Conservation (phyloP, 305 asterid genomes). For the Fraxinus sp. region DNA sequence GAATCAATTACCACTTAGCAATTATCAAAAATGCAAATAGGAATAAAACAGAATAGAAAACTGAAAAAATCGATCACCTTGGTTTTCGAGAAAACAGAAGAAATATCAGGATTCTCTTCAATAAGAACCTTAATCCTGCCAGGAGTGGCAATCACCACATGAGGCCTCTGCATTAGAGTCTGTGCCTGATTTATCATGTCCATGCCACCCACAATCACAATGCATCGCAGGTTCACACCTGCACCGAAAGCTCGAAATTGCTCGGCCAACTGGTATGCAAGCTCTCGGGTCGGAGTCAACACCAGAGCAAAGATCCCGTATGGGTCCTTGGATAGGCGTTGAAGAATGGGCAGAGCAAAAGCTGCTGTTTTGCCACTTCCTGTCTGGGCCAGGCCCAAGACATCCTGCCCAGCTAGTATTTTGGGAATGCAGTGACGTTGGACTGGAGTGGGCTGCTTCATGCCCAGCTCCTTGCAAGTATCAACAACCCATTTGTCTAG, state of each 20-base stretch:
- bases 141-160: constrained; percentile 90
- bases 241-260: constrained; percentile 90
- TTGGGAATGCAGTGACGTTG: constrained; percentile 87
- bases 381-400: constrained; percentile 84
- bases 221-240: constrained; percentile 64
- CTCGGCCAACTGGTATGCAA: constrained; percentile 87
- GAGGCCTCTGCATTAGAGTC: constrained; percentile 68
- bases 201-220: constrained; percentile 88
- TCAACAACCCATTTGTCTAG: constrained; percentile 74
- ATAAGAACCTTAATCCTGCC: constrained; percentile 92
- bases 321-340: constrained; percentile 66
- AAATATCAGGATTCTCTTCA: constrained; percentile 71
- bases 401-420: constrained; percentile 79
- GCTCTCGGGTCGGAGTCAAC: constrained; percentile 86
- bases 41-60: not conserved
- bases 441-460: constrained; percentile 86
- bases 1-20: not conserved
- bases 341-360: constrained; percentile 84
- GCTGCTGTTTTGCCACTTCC: constrained; percentile 97
- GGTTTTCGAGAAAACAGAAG: constrained; percentile 68
- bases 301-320: constrained; percentile 89
- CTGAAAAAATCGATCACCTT: constrained; percentile 44
- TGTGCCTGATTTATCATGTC: constrained; percentile 74
- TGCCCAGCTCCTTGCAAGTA: constrained; percentile 85
- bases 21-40: not conserved